phyloP scores from a whole-genome alignment of 2,329 filamentous ascomycete genomes.

The Phyllosticta ampelicida region DNA sequence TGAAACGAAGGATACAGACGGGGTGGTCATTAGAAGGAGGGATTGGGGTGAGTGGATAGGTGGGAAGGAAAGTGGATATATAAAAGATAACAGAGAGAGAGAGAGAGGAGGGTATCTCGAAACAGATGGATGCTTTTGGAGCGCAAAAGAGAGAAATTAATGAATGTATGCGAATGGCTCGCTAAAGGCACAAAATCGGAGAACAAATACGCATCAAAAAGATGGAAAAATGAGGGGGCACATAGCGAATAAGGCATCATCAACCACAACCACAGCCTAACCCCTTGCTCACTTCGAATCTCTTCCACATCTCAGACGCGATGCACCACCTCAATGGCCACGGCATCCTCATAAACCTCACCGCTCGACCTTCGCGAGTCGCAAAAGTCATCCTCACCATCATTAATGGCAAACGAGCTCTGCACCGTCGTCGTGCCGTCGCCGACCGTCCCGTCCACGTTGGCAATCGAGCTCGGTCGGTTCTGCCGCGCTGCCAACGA shows the following conservation, averaged over 20 bases:
- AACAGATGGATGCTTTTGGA: neutral
- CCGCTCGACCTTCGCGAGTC: constrained; percentile 31
- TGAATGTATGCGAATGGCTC: neutral
- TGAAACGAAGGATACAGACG: neutral
- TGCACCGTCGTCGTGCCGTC: neutral
- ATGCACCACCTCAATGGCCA: constrained; percentile 35
- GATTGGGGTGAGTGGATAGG: neutral
- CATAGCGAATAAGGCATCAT: neutral
- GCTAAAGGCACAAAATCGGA: too few relatives aligned
- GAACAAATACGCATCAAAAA: too few relatives aligned
- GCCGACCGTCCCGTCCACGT: neutral
- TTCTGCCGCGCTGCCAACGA: neutral
- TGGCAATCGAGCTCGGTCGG: neutral
- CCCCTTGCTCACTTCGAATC: neutral
- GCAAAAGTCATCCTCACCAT: constrained; percentile 17
- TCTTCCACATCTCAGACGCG: constrained; percentile 31
- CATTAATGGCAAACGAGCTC: neutral
- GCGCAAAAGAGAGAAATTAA: neutral
- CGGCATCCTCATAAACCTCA: constrained; percentile 34
- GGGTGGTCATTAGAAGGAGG: neutral
- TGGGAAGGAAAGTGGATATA: neutral
- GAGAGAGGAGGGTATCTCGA: neutral
- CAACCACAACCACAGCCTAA: too few relatives aligned
- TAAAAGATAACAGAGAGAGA: neutral
- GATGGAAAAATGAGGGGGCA: too few relatives aligned